Evolutionary conservation across 495 filamentous ascomycete genomes (phyloP).

Genomic region (Aspergillus indologenus): DNA sequence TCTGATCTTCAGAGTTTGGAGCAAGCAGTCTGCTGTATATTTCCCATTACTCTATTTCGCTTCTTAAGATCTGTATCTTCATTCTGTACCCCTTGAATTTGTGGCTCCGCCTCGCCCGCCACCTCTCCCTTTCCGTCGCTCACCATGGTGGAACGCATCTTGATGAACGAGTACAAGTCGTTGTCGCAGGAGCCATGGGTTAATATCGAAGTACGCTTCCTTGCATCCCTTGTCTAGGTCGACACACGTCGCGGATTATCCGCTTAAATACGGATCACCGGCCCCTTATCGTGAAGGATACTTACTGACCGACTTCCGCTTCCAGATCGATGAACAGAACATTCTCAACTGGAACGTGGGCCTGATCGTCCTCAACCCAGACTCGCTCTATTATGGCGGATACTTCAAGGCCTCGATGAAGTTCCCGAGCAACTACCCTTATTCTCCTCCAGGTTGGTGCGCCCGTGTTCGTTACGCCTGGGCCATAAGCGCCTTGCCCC

Average conservation of each 20-base stretch:
- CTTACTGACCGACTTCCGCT: background rate
- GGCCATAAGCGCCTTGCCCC: background rate
- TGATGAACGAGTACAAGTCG: constrained; percentile 85
- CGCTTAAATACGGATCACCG: background rate
- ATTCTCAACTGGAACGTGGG: constrained; percentile 84
- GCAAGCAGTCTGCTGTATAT: too few species aligned
- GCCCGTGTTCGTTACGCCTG: background rate
- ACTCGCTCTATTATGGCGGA: constrained; percentile 86
- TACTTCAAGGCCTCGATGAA: constrained; percentile 89
- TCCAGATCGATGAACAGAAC: constrained; percentile 66
- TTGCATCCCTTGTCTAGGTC: background rate
- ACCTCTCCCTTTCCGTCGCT: constrained; percentile 1
- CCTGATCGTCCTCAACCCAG: constrained; percentile 86
- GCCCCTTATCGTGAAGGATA: background rate
- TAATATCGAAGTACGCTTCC: constrained; percentile 67
- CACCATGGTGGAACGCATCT: constrained; percentile 68
- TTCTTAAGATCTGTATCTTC: background rate
- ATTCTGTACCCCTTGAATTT: background rate
- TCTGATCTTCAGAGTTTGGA: background rate
- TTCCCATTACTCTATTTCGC: too few species aligned
- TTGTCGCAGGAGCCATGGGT: constrained; percentile 90
- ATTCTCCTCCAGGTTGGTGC: constrained; percentile 65
- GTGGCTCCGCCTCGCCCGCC: background rate
- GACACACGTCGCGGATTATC: background rate
- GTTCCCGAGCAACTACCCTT: constrained; percentile 89